phyloP scores from a whole-genome alignment of 2,329 filamentous ascomycete species.

The Trichoderma atroviride region DNA sequence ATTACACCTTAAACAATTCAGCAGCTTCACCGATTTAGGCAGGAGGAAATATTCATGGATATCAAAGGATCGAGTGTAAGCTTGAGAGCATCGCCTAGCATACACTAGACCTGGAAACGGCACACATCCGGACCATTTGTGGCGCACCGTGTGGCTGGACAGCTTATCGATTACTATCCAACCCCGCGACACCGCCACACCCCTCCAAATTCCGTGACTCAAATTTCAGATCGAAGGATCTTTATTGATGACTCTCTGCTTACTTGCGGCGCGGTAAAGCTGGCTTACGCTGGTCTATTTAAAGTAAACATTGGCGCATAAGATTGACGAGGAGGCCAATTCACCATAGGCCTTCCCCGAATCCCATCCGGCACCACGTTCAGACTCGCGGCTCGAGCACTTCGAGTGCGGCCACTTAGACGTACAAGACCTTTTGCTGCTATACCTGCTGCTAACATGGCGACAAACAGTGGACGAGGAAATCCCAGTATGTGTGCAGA shows the following conservation, averaged over 20 bases:
- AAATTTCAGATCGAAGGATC: conserved; percentile 24
- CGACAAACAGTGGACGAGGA: conserved; percentile 57
- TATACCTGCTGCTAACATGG: conserved; percentile 57
- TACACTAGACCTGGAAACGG: not conserved
- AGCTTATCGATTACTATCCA: not conserved
- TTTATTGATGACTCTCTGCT: conserved; percentile 12
- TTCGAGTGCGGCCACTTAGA: conserved; percentile 60
- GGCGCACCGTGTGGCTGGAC: conserved; percentile 19
- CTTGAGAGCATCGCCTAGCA: not conserved
- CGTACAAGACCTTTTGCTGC: conserved; percentile 48
- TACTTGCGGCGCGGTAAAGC: not conserved
- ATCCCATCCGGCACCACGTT: conserved; percentile 48
- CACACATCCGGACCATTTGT: not conserved
- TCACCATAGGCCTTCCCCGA: conserved; percentile 42
- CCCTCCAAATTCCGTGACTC: conserved; percentile 29
- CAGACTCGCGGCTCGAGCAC: conserved; percentile 56
- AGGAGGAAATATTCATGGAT: not conserved
- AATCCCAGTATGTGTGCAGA: conserved; percentile 39
- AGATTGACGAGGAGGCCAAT: conserved; percentile 38
- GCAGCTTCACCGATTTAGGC: not conserved
- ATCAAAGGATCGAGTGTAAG: not conserved
- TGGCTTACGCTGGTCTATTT: conserved; percentile 1
- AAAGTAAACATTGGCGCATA: conserved; percentile 13
- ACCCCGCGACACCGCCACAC: conserved; percentile 31
- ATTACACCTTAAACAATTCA: not conserved